Percentiles rank a stretch among this genome's conserved stretches.
Evolutionary conservation across 2,329 filamentous ascomycete species (phyloP).

Genomic region (Paraphoma chrysanthemicola): DNA sequence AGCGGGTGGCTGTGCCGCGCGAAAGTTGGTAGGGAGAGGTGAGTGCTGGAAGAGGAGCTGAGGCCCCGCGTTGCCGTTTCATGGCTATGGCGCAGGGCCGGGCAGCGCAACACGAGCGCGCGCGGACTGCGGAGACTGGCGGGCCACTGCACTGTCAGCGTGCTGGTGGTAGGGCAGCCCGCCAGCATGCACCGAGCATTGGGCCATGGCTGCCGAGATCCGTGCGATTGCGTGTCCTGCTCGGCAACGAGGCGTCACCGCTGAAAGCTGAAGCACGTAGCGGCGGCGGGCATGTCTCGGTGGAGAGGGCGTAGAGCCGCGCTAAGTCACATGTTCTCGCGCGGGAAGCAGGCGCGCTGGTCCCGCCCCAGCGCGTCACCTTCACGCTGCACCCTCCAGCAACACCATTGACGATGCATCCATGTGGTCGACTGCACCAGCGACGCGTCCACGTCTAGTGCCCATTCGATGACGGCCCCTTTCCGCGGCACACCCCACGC

Average conservation of each 20-base stretch:
- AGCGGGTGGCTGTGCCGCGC: constrained; percentile 4
- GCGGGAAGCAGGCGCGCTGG: constrained; percentile 4
- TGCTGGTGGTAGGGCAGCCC: neutral
- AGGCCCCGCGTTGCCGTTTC: neutral
- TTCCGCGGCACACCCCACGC: constrained; percentile 29
- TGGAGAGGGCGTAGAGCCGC: neutral
- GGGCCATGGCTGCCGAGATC: neutral
- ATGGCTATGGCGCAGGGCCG: neutral
- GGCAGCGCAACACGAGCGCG: neutral
- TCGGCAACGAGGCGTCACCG: neutral
- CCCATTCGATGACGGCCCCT: constrained; percentile 34
- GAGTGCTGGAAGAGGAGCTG: neutral
- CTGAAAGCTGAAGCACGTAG: neutral
- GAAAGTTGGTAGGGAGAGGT: neutral
- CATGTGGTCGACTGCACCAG: constrained; percentile 4
- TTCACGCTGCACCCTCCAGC: neutral
- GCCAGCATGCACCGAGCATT: neutral
- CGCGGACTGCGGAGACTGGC: neutral
- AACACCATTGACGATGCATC: constrained; percentile 3
- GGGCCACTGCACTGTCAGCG: neutral
- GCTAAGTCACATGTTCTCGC: constrained; percentile 17
- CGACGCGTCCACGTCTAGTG: constrained; percentile 14
- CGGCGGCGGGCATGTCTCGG: neutral
- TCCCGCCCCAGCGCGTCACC: constrained; percentile 14
- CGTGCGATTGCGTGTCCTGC: constrained; percentile 1